phyloP scores from a whole-genome alignment of 2,329 filamentous ascomycete species.

The Monosporascus sp. region DNA sequence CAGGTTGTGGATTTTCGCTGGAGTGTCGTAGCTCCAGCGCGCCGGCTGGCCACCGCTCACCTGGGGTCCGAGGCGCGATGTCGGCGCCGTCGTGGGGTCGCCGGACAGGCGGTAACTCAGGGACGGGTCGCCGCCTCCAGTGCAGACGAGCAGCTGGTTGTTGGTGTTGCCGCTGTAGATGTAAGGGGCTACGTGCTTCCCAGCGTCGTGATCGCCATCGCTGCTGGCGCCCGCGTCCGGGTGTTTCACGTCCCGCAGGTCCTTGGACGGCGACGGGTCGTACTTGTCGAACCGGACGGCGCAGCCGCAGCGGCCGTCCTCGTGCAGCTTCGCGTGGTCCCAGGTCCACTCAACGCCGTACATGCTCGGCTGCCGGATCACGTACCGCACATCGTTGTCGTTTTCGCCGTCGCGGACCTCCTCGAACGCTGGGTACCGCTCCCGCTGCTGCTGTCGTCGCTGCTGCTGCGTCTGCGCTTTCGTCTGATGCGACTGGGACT shows the following conservation, averaged over 20 bases:
- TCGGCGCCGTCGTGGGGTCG: not conserved
- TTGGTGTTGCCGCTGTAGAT: not conserved
- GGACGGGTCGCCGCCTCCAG: not conserved
- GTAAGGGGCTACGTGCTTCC: not conserved
- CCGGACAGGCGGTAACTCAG: not conserved
- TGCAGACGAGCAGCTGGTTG: not conserved
- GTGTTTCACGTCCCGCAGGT: not conserved
- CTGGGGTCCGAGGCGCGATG: not conserved
- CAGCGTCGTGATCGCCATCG: not conserved
- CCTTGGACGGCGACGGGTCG: constrained; percentile 5
- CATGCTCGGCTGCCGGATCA: constrained; percentile 29
- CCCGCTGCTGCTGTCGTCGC: not conserved
- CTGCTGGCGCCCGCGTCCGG: not conserved
- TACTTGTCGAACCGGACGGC: constrained; percentile 27
- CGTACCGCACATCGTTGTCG: constrained; percentile 10
- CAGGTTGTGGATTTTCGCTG: not conserved
- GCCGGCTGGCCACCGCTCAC: constrained; percentile 3
- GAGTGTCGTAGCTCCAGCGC: constrained; percentile 8
- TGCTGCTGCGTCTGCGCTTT: not conserved
- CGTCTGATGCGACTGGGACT: not conserved
- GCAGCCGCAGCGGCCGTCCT: constrained; percentile 29
- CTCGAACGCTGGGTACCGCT: constrained; percentile 10
- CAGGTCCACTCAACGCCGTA: constrained; percentile 35
- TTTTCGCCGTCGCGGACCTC: constrained; percentile 9
- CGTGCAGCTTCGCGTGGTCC: constrained; percentile 33